A percentile compares a stretch with the other conserved stretches of the same genome.
phyloP scores from a whole-genome alignment of 2,329 filamentous ascomycete genomes.

The Fusarium abutilonis region DNA sequence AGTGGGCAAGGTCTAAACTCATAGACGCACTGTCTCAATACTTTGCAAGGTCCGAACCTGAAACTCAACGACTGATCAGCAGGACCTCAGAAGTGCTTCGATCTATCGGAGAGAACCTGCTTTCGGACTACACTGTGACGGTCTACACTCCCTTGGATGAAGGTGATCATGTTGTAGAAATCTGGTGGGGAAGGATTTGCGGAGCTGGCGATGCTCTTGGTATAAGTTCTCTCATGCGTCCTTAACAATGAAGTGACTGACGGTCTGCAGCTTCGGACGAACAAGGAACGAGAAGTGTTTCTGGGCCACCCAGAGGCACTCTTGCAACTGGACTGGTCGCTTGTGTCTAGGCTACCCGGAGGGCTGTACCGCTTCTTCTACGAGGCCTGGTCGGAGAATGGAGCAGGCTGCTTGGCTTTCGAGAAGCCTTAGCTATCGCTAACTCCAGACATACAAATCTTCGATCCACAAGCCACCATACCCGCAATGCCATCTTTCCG shows the following conservation, averaged over 20 bases:
- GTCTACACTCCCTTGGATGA: neutral
- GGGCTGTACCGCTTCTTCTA: neutral
- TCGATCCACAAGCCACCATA: neutral
- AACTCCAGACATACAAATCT: neutral
- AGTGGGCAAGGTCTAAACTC: neutral
- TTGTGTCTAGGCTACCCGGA: neutral
- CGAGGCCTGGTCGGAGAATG: neutral
- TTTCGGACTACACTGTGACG: neutral
- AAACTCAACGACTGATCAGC: neutral
- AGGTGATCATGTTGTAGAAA: neutral
- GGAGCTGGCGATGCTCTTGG: neutral
- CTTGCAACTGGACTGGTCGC: neutral
- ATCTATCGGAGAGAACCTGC: neutral
- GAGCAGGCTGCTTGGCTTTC: neutral
- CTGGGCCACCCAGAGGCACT: neutral
- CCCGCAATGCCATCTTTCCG: neutral
- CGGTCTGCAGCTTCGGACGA: neutral
- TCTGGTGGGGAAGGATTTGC: neutral
- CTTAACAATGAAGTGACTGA: neutral
- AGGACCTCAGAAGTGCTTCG: neutral
- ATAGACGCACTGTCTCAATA: too few relatives aligned
- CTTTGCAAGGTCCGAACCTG: neutral
- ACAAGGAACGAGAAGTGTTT: neutral
- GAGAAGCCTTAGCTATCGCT: neutral
- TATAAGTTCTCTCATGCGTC: neutral